phyloP scores from a whole-genome alignment of 1,284 basidiomycete species.

The Fomes fomentarius region DNA sequence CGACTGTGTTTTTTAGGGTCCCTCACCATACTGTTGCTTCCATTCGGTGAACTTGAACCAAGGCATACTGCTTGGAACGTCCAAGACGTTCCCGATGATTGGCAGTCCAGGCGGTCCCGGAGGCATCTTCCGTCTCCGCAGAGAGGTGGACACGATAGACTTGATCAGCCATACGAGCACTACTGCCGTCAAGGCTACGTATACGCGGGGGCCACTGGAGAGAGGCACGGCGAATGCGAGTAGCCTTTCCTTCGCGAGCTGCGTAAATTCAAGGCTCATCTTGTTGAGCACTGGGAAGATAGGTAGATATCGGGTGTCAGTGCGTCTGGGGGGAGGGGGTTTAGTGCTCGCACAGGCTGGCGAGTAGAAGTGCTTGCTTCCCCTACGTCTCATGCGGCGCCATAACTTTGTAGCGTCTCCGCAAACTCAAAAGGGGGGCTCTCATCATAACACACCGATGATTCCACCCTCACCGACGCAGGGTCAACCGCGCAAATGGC shows the following conservation, averaged over 20 bases:
- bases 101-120: slow-evolving; percentile 24
- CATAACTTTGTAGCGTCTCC: neutral
- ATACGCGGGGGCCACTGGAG: slow-evolving; percentile 63
- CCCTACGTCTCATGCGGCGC: neutral
- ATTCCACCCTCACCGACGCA: too few species aligned
- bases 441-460: too few species aligned
- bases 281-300: slow-evolving; percentile 8
- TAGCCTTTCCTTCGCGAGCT: neutral
- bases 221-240: slow-evolving; percentile 50
- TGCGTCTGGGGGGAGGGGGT: neutral
- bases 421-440: neutral
- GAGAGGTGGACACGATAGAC: neutral
- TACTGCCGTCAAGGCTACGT: slow-evolving; percentile 26
- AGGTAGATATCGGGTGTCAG: too few species aligned
- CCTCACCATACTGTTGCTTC: slow-evolving; percentile 15
- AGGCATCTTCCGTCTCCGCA: slow-evolving; percentile 7
- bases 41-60: slow-evolving; percentile 14
- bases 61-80: slow-evolving; percentile 19
- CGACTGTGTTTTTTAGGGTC: too few species aligned
- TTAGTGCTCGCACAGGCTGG: neutral
- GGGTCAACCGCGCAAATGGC: too few species aligned
- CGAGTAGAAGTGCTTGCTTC: neutral
- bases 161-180: neutral
- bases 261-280: slow-evolving; percentile 35
- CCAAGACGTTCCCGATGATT: slow-evolving; percentile 26